These are phyloP conservation scores for Kurtzmaniella fragi DNA, from an alignment of 805 yeast genomes.

Conservation along the genomic window DNA sequence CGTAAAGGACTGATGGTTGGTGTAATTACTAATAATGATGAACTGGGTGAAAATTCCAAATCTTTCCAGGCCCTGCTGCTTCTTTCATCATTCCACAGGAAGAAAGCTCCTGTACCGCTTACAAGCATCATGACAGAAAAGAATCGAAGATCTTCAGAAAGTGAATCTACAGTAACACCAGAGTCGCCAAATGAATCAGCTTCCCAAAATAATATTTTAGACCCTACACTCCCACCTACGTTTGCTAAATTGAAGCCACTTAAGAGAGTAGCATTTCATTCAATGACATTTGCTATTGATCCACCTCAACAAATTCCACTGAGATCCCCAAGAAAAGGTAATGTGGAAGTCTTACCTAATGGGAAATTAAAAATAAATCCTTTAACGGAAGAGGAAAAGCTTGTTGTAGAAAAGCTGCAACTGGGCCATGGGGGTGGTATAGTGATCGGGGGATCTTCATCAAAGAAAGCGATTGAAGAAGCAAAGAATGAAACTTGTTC, in stretches of 20 bases:
- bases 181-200: background rate
- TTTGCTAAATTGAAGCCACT: conserved; percentile 30
- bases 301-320: conserved; percentile 91
- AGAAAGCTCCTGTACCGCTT: conserved; percentile 9
- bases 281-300: conserved; percentile 37
- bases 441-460: conserved; percentile 65
- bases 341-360: conserved; percentile 52
- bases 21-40: background rate
- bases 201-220: background rate
- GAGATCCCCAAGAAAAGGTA: conserved; percentile 73
- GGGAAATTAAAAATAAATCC: conserved; percentile 53
- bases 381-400: conserved; percentile 48
- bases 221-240: conserved; percentile 14
- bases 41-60: background rate
- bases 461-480: conserved; percentile 11
- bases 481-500: conserved; percentile 6
- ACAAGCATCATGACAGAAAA: conserved; percentile 11
- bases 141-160: conserved; percentile 9
- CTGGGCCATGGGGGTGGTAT: conserved; percentile 55
- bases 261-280: conserved; percentile 40
- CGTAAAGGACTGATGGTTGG: conserved; percentile 1
- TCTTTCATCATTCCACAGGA: conserved; percentile 24
- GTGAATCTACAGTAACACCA: conserved; percentile 1
- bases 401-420: conserved; percentile 35
- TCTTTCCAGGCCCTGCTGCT: background rate